Evolutionary conservation across 2,329 filamentous ascomycete species (phyloP).

Genomic region (Calonectria crousiana): DNA sequence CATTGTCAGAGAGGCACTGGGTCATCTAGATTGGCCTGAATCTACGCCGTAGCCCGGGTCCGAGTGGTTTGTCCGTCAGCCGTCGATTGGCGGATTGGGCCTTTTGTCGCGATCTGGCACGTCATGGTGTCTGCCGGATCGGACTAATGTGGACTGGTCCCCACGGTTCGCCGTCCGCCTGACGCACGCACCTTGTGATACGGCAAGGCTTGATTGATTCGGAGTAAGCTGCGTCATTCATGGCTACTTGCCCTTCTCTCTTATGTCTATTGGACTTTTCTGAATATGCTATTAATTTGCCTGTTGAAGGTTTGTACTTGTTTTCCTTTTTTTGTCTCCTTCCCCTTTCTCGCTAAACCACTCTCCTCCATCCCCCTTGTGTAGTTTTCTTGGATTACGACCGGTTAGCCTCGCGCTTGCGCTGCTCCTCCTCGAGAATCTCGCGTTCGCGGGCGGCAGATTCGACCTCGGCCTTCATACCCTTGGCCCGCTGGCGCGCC

Average conservation of each 20-base stretch:
- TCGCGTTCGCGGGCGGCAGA: constrained; percentile 73
- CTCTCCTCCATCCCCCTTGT: no score
- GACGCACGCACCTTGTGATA: not conserved
- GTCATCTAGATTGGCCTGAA: not conserved
- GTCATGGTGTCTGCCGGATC: not conserved
- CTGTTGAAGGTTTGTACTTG: constrained; percentile 41
- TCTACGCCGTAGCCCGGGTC: not conserved
- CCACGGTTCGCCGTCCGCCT: not conserved
- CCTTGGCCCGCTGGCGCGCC: constrained; percentile 90
- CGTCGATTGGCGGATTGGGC: not conserved
- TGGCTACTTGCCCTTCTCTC: not conserved
- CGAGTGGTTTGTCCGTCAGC: not conserved
- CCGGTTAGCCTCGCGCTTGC: constrained; percentile 58
- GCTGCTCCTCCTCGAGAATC: constrained; percentile 70
- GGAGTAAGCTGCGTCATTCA: not conserved
- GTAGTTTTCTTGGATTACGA: constrained; percentile 20
- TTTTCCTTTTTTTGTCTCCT: not conserved
- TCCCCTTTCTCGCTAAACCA: not conserved
- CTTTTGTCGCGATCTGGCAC: not conserved
- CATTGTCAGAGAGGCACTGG: not conserved
- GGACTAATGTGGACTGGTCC: constrained; percentile 3
- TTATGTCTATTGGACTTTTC: constrained; percentile 10
- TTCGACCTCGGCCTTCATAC: constrained; percentile 85
- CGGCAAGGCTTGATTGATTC: not conserved
- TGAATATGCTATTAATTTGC: constrained; percentile 13